Evolutionary conservation across 1,284 basidiomycete species (phyloP), one percentile per base, ranked within the genome.

Genomic region (Melanopsichium pennsylvanicum): DNA sequence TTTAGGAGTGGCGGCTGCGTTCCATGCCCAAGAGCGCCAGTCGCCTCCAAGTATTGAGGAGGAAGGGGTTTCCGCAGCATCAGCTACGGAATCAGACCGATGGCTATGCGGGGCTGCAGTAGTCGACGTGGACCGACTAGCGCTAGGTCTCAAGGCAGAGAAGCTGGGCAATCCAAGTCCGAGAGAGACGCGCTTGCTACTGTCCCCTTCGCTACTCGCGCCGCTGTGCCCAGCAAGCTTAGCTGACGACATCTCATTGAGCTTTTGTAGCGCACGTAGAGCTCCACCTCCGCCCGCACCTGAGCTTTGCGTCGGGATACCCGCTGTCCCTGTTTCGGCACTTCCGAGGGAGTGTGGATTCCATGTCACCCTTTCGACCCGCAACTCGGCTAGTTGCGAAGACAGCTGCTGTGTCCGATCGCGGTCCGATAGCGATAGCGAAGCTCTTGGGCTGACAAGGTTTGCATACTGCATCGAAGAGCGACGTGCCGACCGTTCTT

Each of bases 191-290:
- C 63, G 57, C 36, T 67, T 60, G 25, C 41, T 40, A 11, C 43
- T 34, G 11, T 43, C 32, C 41, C 39, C 41, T 18, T 32, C 45
- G 15, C 45, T 38, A 33, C 50, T 18, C 15, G 16, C 46, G 29
- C 42, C 16, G 36, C 38, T 21, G 8, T 51, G 51, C 7, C 50
- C 49, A 5, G 52, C 58, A 13, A 68, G 40, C 41, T 68, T 68
- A 54, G 64, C 58, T 3, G 58, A 52, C 22, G 64, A 68, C 54
- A 57, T 61, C 23, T 61, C 58, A 25, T 61, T 68, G 21, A 68
- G 54, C 54, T 48, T 68, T 22, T 68, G 64, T 31, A 68, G 26
- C 2, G 64, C 58, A 34, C 54, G 51, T 21, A 68, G 35, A 21
- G 64, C 64, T 18, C 64, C 58, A 13, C 64, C 64, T 4, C 63